Evolutionary conservation across 768 basidiomycete species (phyloP), one percentile per base, ranked within the genome.

Genomic region (Hericium erinaceus): DNA sequence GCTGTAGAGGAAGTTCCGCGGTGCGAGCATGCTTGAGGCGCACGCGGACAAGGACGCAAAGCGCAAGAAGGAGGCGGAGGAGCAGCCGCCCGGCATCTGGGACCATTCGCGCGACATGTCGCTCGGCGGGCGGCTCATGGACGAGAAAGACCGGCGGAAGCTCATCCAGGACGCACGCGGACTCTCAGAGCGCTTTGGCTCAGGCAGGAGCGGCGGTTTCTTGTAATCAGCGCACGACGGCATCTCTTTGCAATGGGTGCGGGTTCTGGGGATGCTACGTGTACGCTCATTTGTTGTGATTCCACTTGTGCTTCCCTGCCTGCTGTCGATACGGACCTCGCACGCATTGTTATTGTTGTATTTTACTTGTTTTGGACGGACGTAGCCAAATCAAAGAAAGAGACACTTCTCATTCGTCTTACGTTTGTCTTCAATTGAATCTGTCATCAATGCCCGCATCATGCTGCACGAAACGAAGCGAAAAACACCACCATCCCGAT

Each of bases 81-180:
- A 83, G 37, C 80, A 81, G 37, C 73, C 79, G 0, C 73, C 81
- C 0, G 85, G 67, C 0, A 91, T 98, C 26, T 98, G 95, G 95
- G 95, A 99, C 64, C 92, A 91, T 65, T 75, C 83, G 39, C 77
- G 93, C 28, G 92, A 95, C 69, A 97, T 99, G 94, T 80, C 80
- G 2, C 64, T 95, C 3, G 85, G 85, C 1, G 95, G 95, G 13
- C 75, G 90, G 52, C 75, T 97, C 33, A 89, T 99, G 90, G 93
- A 92, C 65, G 95, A 97, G 59, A 78, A 76, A 48, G 85, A 89
- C 67, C 78, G 95, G 60, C 77, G 80, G 56, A 84, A 83, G 66
- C 76, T 92, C 69, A 77, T 98, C 65, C 80, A 77, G 57, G 94
- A 98, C 61, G 87, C 93, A 11, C 83, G 81, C 60, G 83, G 85